phyloP scores from a whole-genome alignment of 495 filamentous ascomycete species.

The Xylaria castorea region DNA sequence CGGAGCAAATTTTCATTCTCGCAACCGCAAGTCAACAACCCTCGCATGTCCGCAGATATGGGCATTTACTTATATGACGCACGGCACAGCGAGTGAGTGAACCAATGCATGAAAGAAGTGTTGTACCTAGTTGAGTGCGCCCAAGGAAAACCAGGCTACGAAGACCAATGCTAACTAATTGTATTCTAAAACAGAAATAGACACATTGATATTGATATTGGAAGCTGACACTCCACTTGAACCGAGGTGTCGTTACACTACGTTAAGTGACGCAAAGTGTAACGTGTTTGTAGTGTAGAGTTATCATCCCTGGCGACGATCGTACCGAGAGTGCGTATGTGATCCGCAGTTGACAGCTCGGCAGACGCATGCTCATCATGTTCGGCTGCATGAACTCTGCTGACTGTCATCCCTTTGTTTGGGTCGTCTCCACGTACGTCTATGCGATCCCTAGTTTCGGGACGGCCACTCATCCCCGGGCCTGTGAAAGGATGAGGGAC shows the following conservation, averaged over 20 bases:
- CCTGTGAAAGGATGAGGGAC: background rate
- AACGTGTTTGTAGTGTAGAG: background rate
- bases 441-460: background rate
- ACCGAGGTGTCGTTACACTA: background rate
- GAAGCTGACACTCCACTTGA: background rate
- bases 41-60: background rate
- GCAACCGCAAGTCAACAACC: background rate
- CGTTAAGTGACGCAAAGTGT: background rate
- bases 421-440: background rate
- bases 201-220: background rate
- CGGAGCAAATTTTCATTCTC: conserved; percentile 10
- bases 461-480: background rate
- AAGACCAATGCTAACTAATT: background rate
- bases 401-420: conserved; percentile 4
- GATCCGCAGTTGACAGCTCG: conserved; percentile 22
- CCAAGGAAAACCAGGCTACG: background rate
- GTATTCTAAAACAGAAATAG: background rate
- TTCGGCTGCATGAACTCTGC: conserved; percentile 1
- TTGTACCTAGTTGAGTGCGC: background rate
- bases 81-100: background rate
- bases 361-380: background rate
- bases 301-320: conserved; percentile 17
- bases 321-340: background rate
- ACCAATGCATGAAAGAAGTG: background rate
- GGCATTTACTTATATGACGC: background rate